Evolutionary conservation across 345 rosid species (phyloP), one percentile per base, ranked within the genome.

Genomic region (Sonneratia alba): DNA sequence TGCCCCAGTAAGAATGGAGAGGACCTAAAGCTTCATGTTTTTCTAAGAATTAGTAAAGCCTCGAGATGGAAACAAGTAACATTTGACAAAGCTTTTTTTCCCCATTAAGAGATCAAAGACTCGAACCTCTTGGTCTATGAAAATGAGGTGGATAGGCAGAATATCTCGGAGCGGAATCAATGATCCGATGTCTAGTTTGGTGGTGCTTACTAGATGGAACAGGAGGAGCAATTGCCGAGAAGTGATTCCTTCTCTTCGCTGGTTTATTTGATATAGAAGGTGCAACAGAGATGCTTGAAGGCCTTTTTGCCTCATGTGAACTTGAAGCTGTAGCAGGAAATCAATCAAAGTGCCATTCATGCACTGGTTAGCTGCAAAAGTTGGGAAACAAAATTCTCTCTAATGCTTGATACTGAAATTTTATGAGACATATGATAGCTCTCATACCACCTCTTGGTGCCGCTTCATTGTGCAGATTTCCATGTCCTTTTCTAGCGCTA

Each of bases 281-380:
- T 72, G 84, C 83, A 73, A 80, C 74, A 9, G 89, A 74, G 63
- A 86, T 88, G 75, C 87, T 85, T 22, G 85, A 74, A 73, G 86
- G 85, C 71, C 80, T 78, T 56, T 36, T 32, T 43, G 72, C 56
- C 62, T 70, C 72, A 8, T 80, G 82, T 34, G 73, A 74, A 74
- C 56, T 78, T 34, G 70, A 71, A 11, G 59, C 93, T 87, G 67
- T 78, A 74, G 74, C 36, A 65, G 27, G 74, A 79, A 70, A 53
- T 48, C 68, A 72, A 47, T 34, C 66, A 62, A 32, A 34, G n/a
- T 7, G 64, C 64, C 22, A 22, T 24, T 59, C 22, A 4, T 19
- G 16, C 9, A 21, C 10, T 3, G 62, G 62, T 21, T 19, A 56
- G 64, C 22, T 12, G 18, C 53, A 15, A 12, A 3, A 48, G 12